phyloP scores from a whole-genome alignment of 768 basidiomycete species.

The Lentinula sp. region DNA sequence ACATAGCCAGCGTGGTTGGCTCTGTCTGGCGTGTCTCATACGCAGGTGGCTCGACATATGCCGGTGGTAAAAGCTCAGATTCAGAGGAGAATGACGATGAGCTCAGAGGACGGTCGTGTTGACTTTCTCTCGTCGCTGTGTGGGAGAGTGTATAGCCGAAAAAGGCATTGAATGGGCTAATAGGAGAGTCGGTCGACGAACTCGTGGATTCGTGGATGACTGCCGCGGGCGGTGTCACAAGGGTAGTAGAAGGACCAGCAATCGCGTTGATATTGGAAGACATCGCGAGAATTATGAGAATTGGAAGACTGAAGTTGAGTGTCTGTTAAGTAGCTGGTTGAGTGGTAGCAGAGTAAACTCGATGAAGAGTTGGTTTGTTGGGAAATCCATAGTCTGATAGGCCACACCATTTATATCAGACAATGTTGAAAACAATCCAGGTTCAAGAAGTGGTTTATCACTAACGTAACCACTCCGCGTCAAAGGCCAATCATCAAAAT shows the following conservation, averaged over 20 bases:
- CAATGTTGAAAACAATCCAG: not conserved
- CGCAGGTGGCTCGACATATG: conserved; percentile 26
- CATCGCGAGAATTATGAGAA: not conserved
- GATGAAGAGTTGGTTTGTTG: not conserved
- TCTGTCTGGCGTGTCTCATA: conserved; percentile 41
- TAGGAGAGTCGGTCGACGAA: not conserved
- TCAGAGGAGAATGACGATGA: conserved; percentile 14
- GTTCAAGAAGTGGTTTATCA: not conserved
- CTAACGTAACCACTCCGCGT: not conserved
- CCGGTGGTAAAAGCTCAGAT: conserved; percentile 11
- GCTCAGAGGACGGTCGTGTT: conserved; percentile 27
- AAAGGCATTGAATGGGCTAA: conserved; percentile 19
- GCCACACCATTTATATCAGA: not conserved
- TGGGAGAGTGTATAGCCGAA: conserved; percentile 31
- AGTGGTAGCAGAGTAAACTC: not conserved
- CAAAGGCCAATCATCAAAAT: not conserved
- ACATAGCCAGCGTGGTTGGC: conserved; percentile 50
- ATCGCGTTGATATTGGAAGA: not conserved
- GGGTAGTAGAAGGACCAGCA: not conserved
- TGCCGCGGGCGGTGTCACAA: not conserved
- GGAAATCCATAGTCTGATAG: not conserved
- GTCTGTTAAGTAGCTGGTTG: not conserved
- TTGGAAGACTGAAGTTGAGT: not conserved
- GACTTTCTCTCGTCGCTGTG: conserved; percentile 30
- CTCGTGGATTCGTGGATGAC: not conserved